phyloP scores from a whole-genome alignment of 2,329 filamentous ascomycete genomes.

The Aureobasidium namibiae region DNA sequence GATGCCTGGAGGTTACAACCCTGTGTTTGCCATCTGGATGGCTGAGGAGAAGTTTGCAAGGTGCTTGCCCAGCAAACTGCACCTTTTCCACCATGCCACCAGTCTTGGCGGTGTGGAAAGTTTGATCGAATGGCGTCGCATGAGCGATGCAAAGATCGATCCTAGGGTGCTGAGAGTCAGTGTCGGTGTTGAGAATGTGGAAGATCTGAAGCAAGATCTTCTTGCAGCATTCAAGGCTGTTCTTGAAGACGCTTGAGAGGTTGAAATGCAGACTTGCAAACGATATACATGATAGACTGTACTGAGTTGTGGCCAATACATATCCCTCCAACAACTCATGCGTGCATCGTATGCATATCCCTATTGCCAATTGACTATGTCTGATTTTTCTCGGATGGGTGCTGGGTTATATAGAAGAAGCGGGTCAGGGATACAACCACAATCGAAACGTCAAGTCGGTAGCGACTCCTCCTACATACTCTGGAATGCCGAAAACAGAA shows the following conservation, averaged over 20 bases:
- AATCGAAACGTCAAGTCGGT: too few species aligned
- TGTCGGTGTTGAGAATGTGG: constrained; percentile 76
- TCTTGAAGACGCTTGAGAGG: constrained; percentile 13
- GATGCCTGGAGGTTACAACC: constrained; percentile 86
- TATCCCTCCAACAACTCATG: neutral
- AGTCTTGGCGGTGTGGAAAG: constrained; percentile 91
- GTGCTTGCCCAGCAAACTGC: constrained; percentile 65
- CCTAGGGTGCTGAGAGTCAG: constrained; percentile 69
- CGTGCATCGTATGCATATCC: too few species aligned
- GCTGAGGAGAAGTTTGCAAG: constrained; percentile 54
- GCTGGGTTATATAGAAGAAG: too few species aligned
- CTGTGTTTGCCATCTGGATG: constrained; percentile 73
- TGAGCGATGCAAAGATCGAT: constrained; percentile 72
- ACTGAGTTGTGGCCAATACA: neutral
- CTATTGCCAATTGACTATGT: too few species aligned
- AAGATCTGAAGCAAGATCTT: constrained; percentile 73
- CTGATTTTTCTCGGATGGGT: too few species aligned
- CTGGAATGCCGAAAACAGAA: too few species aligned
- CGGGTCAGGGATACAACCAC: too few species aligned
- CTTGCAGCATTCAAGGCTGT: constrained; percentile 55
- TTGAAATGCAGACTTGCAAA: neutral
- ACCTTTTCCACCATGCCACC: constrained; percentile 88
- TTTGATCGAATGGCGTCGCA: constrained; percentile 89
- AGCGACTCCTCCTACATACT: too few species aligned
- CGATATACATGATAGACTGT: neutral